Evolutionary conservation across 768 basidiomycete species (phyloP).

Genomic region (Hortiboletus flavorubellus): DNA sequence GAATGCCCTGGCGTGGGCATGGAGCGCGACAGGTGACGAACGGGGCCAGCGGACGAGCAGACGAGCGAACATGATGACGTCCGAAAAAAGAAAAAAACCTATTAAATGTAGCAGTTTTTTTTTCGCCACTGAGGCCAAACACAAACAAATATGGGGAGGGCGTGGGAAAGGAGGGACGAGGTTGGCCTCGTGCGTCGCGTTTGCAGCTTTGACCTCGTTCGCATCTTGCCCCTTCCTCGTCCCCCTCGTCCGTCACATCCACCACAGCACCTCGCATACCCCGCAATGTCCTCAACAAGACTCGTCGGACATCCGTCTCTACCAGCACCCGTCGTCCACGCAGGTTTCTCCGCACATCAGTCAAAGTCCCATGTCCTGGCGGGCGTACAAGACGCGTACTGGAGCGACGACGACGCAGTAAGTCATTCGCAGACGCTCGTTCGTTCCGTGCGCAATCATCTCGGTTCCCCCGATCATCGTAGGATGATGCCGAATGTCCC

Average conservation of each 20-base stretch:
- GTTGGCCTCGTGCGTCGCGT: constrained; percentile 29
- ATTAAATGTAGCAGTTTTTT: background rate
- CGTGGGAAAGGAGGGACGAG: constrained; percentile 21
- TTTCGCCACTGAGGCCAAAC: constrained; percentile 17
- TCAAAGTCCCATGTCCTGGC: constrained; percentile 85
- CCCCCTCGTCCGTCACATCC: constrained; percentile 19
- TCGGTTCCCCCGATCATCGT: constrained; percentile 19
- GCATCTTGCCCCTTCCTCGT: constrained; percentile 10
- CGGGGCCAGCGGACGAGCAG: constrained; percentile 24
- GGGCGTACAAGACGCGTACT: constrained; percentile 94
- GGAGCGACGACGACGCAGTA: constrained; percentile 90
- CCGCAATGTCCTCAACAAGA: constrained; percentile 50
- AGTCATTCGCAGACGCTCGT: constrained; percentile 22
- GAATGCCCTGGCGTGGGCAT: constrained; percentile 15
- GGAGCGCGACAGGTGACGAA: constrained; percentile 8
- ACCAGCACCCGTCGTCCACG: constrained; percentile 71
- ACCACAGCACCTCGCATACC: constrained; percentile 1
- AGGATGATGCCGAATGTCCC: constrained; percentile 98
- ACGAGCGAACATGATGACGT: constrained; percentile 22
- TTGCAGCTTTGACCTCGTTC: constrained; percentile 19
- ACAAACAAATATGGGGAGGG: constrained; percentile 16
- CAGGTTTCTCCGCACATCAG: constrained; percentile 66
- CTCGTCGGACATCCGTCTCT: constrained; percentile 60
- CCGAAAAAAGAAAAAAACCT: background rate
- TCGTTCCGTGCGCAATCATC: constrained; percentile 12